Base-by-base conservation (phyloP, 1,284 basidiomycete species). In the Ganoderma leucocontextum region DNA sequence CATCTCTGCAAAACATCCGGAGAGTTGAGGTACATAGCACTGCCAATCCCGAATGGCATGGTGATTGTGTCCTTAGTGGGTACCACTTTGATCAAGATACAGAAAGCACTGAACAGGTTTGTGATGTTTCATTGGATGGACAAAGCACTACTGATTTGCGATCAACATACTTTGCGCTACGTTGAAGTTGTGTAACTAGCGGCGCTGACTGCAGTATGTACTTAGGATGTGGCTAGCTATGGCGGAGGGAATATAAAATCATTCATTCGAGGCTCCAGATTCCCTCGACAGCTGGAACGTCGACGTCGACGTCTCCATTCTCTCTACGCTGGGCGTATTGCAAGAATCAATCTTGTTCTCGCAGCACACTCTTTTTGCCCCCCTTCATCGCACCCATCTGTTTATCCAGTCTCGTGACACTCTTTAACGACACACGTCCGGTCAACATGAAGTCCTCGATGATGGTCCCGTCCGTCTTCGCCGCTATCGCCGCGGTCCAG, bases 401-500 rank as follows among this genome's bases (percentile, higher is more conserved):
- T 58, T 66, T 63, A 44, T 68, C 71, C 68, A 70, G 68, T 62
- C 65, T 47, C 22, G 36, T 36, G 44, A 29, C 58, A 33, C 62
- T 49, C 65, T 12, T 36, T 70, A 15, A 67, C 62, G 42, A 60
- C 63, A 55, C 53, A 42, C 36, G 47, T 41, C 22, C 19, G 33
- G 33, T 35, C 64, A 72, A 65, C 62, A 77, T 77, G 76, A 77
- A 76, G 74, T 74, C 77, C 74, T 63, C 77, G 64, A 75, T 73
- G 60, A 68, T 76, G 66, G 60, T 73, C 66, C 64, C 84, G 70
- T 76, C 79, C 70, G 75, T 79, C 67, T 75, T 78, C 66, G 79
- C 77, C 44, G 67, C 75, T 60, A 65, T 82, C 67, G 73, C 81
- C 62, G 79, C 82, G 10, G 81, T 82, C 35, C 79, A 80, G 65